Evolutionary conservation across 2,329 filamentous ascomycete genomes (phyloP).

Genomic region (Pseudogymnoascus sp.): DNA sequence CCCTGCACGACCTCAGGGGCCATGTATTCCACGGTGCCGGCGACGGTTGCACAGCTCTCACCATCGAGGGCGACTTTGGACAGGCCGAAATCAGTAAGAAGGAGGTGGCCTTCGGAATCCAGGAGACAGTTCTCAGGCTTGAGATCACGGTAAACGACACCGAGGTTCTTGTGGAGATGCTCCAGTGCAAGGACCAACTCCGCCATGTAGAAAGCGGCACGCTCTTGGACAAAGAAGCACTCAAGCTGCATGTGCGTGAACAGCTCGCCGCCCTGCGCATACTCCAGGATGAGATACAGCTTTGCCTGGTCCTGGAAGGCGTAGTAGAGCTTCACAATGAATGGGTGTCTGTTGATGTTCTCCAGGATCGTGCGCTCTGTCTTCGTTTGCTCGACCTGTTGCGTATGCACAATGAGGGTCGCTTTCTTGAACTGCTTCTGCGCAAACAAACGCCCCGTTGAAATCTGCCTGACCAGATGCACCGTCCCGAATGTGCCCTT

Average conservation of each 20-base stretch:
- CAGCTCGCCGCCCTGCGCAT: conserved; percentile 91
- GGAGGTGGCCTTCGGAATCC: conserved; percentile 81
- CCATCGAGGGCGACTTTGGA: conserved; percentile 82
- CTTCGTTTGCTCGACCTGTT: conserved; percentile 92
- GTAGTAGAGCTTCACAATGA: conserved; percentile 96
- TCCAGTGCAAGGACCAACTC: conserved; percentile 93
- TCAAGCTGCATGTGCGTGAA: conserved; percentile 92
- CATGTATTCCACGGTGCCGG: conserved; percentile 98
- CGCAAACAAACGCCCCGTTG: conserved; percentile 82
- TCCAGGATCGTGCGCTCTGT: conserved; percentile 92
- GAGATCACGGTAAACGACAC: conserved; percentile 91
- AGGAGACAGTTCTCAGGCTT: conserved; percentile 97
- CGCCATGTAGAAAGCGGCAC: conserved; percentile 95
- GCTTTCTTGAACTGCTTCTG: conserved; percentile 99
- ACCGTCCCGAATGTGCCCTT: conserved; percentile 97
- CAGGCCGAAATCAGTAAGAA: conserved; percentile 93
- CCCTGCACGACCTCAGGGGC: conserved; percentile 88
- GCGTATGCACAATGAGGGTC: conserved; percentile 88
- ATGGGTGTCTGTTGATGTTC: conserved; percentile 91
- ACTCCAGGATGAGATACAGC: conserved; percentile 93
- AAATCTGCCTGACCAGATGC: conserved; percentile 78
- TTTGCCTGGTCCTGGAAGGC: conserved; percentile 98
- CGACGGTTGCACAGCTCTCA: conserved; percentile 71
- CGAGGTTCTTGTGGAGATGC: conserved; percentile 83
- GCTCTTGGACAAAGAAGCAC: conserved; percentile 87